phyloP scores from a whole-genome alignment of 2,329 filamentous ascomycete genomes.

The Penicillium sp. region DNA sequence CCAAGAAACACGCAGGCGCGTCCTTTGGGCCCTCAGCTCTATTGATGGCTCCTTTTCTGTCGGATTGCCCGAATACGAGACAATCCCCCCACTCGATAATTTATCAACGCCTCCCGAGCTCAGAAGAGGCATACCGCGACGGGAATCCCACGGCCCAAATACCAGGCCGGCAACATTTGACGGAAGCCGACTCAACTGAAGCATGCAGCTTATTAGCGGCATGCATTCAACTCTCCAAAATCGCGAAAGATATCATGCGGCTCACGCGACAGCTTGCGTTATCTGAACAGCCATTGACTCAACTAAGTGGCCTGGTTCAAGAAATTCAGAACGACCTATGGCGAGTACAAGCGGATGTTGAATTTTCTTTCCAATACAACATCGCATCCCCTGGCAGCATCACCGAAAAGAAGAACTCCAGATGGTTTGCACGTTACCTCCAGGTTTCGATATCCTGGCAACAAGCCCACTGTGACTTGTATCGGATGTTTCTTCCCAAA shows the following conservation, averaged over 20 bases:
- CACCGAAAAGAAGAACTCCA: neutral
- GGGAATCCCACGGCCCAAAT: neutral
- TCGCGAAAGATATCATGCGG: constrained; percentile 15
- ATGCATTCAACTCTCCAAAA: constrained; percentile 13
- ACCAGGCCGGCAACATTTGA: neutral
- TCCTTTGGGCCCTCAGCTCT: constrained; percentile 14
- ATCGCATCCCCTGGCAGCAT: neutral
- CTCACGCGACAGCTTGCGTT: constrained; percentile 14
- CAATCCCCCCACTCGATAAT: constrained; percentile 12
- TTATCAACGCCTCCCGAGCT: constrained; percentile 11
- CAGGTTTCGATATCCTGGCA: constrained; percentile 14
- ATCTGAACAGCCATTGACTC: constrained; percentile 9
- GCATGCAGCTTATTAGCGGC: constrained; percentile 3
- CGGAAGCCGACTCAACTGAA: neutral
- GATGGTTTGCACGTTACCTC: constrained; percentile 14
- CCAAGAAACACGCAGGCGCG: constrained; percentile 15
- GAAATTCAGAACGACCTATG: constrained; percentile 14
- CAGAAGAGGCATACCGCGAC: constrained; percentile 4
- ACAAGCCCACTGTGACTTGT: constrained; percentile 15
- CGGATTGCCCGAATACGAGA: constrained; percentile 14
- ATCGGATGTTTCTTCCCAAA: constrained; percentile 11
- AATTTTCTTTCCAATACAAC: constrained; percentile 1
- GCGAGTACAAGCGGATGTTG: constrained; percentile 9
- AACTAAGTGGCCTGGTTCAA: constrained; percentile 8
- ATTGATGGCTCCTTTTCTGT: constrained; percentile 12